Conservation (phyloP, 257 asterid genomes). For the Haberlea rhodopensis region DNA sequence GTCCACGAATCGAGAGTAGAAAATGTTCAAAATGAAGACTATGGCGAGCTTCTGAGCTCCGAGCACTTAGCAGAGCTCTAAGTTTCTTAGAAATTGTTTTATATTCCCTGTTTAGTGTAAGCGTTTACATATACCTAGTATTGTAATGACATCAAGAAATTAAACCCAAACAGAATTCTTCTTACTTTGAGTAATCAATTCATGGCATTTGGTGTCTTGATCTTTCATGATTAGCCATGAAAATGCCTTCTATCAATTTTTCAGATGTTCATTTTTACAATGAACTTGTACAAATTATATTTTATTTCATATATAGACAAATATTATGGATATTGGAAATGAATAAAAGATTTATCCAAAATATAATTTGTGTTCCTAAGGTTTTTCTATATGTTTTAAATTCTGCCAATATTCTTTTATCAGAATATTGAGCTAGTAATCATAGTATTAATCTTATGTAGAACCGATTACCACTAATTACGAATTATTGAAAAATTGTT, state of each 20-base stretch:
- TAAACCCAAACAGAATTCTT: constrained; percentile 19
- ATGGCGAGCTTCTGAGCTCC: constrained; percentile 16
- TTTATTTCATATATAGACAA: no score
- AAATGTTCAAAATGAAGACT: constrained; percentile 12
- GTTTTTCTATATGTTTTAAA: neutral
- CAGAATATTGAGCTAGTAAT: neutral
- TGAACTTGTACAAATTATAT: no score
- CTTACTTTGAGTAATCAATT: constrained; percentile 22
- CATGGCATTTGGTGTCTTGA: constrained; percentile 21
- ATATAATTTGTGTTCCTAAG: neutral
- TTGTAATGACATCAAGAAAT: constrained; percentile 24
- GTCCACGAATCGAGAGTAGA: constrained; percentile 16
- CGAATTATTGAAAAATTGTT: no score
- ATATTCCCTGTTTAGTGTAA: constrained; percentile 24
- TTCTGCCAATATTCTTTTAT: neutral
- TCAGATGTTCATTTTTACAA: no score
- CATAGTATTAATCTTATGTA: no score
- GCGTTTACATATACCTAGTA: constrained; percentile 26
- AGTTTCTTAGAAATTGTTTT: constrained; percentile 14
- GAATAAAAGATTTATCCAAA: neutral
- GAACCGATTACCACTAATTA: no score
- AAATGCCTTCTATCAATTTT: neutral
- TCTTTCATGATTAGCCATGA: constrained; percentile 15
- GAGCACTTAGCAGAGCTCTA: constrained; percentile 29
- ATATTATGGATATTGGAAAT: neutral